These are phyloP conservation scores for Solanum neorickii DNA, from an alignment of 257 asterid species.

Conservation along the genomic window DNA sequence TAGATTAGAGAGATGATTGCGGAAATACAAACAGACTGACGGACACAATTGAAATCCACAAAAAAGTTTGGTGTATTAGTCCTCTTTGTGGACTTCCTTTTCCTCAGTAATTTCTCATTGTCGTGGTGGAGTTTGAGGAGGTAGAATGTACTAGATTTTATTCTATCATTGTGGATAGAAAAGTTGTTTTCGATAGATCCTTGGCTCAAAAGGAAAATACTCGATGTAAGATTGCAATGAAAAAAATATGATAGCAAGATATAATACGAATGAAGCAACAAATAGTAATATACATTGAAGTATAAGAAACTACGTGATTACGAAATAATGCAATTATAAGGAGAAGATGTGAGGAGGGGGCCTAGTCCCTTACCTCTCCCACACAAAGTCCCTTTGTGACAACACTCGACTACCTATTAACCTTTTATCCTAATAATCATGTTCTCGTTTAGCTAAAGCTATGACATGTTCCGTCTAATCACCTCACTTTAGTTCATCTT, in stretches of 20 bases:
- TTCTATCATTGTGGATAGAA: background rate
- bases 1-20: background rate
- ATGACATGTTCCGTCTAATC: background rate
- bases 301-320: background rate
- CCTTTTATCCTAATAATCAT: background rate
- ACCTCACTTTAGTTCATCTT: background rate
- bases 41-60: background rate
- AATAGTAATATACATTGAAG: background rate
- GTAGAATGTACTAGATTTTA: background rate
- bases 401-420: too few relatives aligned
- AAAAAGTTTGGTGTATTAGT: background rate
- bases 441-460: background rate
- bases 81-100: background rate
- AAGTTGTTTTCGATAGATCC: accelerated
- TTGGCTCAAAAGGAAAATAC: background rate
- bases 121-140: background rate
- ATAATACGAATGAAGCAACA: background rate
- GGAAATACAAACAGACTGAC: background rate
- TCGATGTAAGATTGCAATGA: background rate
- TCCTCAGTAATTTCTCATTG: background rate
- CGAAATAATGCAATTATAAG: background rate
- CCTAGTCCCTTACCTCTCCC: background rate
- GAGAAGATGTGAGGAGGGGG: background rate
- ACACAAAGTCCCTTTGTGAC: background rate
- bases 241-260: background rate